These are phyloP conservation scores for Arbutus unedo DNA, from an alignment of 148 eudicot genomes.

Conservation along the genomic window DNA sequence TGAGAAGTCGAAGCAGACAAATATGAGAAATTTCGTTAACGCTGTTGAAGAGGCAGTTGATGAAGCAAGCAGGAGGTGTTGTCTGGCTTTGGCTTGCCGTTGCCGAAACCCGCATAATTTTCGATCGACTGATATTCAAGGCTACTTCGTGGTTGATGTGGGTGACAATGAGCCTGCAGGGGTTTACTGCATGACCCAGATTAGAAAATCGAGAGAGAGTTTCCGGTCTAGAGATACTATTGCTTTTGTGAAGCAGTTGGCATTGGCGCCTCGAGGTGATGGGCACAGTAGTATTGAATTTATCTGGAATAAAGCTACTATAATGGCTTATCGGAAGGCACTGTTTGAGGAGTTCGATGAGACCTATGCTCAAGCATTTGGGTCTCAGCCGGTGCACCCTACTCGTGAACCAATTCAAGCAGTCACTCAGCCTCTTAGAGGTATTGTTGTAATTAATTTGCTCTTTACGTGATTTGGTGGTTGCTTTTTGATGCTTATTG, in stretches of 20 bases:
- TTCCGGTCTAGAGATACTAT: constrained; percentile 52
- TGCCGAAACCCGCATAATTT: constrained; percentile 67
- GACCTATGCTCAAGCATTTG: constrained; percentile 91
- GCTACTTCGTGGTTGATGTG: constrained; percentile 62
- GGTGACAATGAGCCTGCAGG: constrained; percentile 62
- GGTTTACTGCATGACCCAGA: constrained; percentile 56
- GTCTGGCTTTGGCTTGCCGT: constrained; percentile 67
- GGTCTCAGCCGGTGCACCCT: constrained; percentile 49
- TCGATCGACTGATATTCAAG: constrained; percentile 46
- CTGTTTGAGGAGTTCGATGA: constrained; percentile 80
- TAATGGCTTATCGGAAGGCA: constrained; percentile 69
- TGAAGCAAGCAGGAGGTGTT: constrained; percentile 66
- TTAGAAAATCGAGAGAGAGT: constrained; percentile 59
- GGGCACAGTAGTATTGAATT: constrained; percentile 37
- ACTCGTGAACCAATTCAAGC: constrained; percentile 27
- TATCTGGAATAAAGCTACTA: constrained; percentile 54
- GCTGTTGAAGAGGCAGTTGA: constrained; percentile 89
- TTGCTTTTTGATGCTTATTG: background rate
- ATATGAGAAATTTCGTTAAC: constrained; percentile 48
- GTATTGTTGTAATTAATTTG: constrained; percentile 25
- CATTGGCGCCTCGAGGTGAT: constrained; percentile 39
- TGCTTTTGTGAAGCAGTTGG: constrained; percentile 55
- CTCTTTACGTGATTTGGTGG: background rate
- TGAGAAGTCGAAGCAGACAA: constrained; percentile 70
- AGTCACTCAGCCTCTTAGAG: constrained; percentile 35